Evolutionary conservation across 2,329 filamentous ascomycete species (phyloP), one percentile per base, ranked within the genome.

Genomic region (Aaosphaeria arxii): DNA sequence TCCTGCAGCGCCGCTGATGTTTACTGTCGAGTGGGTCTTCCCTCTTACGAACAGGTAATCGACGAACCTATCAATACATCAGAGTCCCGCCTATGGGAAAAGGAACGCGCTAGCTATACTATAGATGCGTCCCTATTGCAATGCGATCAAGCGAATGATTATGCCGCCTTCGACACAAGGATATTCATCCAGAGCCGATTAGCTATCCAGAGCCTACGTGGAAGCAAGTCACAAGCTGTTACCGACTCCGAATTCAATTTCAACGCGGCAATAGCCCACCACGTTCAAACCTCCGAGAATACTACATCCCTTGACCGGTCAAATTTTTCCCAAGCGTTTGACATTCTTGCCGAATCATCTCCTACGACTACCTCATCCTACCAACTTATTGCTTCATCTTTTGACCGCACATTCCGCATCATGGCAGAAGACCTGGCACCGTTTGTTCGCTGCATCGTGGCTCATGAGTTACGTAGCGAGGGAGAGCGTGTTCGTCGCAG

Each of bases 381-480:
- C 13, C 75, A 75, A 40, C 76, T 90, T 1, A 81, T 84, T 32
- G 78, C 87, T 0, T 91, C 89, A 0, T 83, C 87, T 0, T 90
- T 96, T 55, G 90, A 96, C 59, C 83, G 88, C 40, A 83, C 84
- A 0, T 73, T 87, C 58, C 67, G 70, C 0, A 75, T 85, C 17
- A 82, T 96, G 31, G 78, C 82, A 0, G 74, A 86, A 9, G 94
- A 99, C 54, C 76, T 97, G 2, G 91, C 91, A 0, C 94, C 95
- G 0, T 97, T 89, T 66, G 82, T 97, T n/a, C 87, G 95, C 7
- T 79, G 80, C 35, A 97, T 99, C 50, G 84, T 92, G 2, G 78
- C 84, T 0, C 88, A 86, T 62, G 92, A 97, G 58, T 74, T 83
- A 17, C 78, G 77, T 1, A 78, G 94, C 1, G 86, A 90, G 60